Conservation (phyloP, 331 rosid genomes). For the Rosa hybrid region DNA sequence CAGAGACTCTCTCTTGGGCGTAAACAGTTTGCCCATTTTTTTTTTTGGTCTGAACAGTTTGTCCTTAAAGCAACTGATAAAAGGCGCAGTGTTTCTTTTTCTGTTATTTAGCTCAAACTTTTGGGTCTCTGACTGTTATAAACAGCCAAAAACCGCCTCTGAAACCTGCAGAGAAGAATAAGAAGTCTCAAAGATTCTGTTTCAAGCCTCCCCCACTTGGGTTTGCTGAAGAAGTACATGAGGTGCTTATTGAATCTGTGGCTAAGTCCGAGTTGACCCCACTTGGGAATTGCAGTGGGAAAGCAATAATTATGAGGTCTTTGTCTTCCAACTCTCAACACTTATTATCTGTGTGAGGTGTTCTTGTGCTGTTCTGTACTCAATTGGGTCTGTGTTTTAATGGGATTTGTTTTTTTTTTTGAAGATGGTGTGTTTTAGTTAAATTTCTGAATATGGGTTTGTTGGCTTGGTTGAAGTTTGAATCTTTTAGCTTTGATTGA, state of each 20-base stretch:
- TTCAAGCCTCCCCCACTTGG: slow-evolving; percentile 24
- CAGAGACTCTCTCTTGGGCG: background rate
- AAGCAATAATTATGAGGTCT: slow-evolving; percentile 21
- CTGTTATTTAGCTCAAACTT: background rate
- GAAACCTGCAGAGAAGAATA: slow-evolving; percentile 10
- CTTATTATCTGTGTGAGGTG: slow-evolving; percentile 20
- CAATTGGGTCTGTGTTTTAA: slow-evolving; percentile 19
- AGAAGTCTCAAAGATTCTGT: slow-evolving; percentile 12
- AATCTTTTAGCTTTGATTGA: slow-evolving; percentile 7
- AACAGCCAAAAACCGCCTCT: background rate
- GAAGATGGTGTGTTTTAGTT: background rate
- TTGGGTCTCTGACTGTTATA: background rate
- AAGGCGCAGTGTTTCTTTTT: slow-evolving; percentile 1
- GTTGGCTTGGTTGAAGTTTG: slow-evolving; percentile 23
- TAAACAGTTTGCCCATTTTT: background rate
- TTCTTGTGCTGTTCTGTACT: slow-evolving; percentile 18
- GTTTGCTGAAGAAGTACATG: background rate
- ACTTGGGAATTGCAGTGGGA: slow-evolving; percentile 30
- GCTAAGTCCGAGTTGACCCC: slow-evolving; percentile 22
- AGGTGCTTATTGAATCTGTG: slow-evolving; percentile 29
- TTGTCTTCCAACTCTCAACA: slow-evolving; percentile 20
- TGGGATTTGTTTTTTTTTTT: background rate
- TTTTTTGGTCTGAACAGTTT: background rate
- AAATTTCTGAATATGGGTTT: slow-evolving; percentile 16
- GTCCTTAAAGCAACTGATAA: background rate